Evolutionary conservation across 805 yeast species (phyloP), one percentile per base, ranked within the genome.

Genomic region (Starmerella kuoi): DNA sequence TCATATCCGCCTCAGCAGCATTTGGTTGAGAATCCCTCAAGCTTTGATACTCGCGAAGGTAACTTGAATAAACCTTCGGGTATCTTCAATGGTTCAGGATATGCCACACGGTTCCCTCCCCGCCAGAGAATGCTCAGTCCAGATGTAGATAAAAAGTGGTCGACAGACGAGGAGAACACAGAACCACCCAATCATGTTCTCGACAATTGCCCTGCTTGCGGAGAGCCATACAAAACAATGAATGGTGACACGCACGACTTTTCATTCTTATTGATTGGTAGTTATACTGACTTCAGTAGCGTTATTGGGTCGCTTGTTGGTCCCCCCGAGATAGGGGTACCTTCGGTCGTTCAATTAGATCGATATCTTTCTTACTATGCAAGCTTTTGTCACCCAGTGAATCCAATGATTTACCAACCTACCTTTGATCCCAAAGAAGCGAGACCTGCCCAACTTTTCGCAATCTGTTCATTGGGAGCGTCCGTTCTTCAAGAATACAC

Each of bases 381-480:
- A 6, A 26, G 23, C 28, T 35, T 32, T 19, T 9, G 15, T 5
- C 37, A 40, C 18, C 39, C 39, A 3, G 23, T 28, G 8, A 24
- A 26, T 12, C 43, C 43, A 4, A 3, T 34, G 18, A 24, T 40
- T 9, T 38, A 40, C 17, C 28, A 23, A 11, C n/a, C 31, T 3
- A 34, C 43, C 9, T 40, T 31, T 21, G 43, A 34, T n/a, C 35
- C 32, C 3, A 19, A 11, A 9, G 17, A 25, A 4, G 28, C 11
- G 2, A 6, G n/a, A 24, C 43, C 43, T 11, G 43, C 43, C 14
- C 21, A 26, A 4, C 35, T 40, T 3, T 35, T 34, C 23, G 43
- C 37, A 17, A 31, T 38, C 23, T 38, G 41, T 18, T 4, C 41
- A 7, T 9, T 32, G 9, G 35, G 37, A 12, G 41, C 41, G 5